Conservation (phyloP, 805 yeast species). For the Myxozyma neotropica region DNA sequence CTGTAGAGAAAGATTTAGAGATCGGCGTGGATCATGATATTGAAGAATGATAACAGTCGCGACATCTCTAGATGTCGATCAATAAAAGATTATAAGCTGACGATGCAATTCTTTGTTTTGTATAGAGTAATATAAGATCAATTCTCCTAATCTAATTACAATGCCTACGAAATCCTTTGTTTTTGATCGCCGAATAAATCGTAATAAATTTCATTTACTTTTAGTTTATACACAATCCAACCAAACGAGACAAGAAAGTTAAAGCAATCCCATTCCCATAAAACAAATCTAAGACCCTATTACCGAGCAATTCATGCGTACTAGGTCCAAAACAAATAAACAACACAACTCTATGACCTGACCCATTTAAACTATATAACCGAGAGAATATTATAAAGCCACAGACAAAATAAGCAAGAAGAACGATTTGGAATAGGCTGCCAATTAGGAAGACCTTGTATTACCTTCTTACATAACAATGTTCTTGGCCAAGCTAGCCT, state of each 20-base stretch:
- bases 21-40: neutral
- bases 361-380: neutral
- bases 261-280: conserved; percentile 8
- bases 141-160: too few relatives aligned
- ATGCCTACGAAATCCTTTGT: too few relatives aligned
- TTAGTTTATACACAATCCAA: neutral
- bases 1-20: too few relatives aligned
- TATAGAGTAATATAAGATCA: neutral
- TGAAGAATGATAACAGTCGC: too few relatives aligned
- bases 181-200: neutral
- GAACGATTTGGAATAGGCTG: neutral
- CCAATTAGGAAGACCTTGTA: neutral
- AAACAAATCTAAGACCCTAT: conserved; percentile 3
- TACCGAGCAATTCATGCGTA: neutral
- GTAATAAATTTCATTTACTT: neutral
- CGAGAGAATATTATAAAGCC: neutral
- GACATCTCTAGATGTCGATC: too few relatives aligned
- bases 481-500: conserved; percentile 89
- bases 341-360: neutral
- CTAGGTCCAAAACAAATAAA: neutral
- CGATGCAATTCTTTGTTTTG: too few relatives aligned
- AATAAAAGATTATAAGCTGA: too few relatives aligned
- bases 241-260: neutral
- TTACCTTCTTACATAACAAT: conserved; percentile 55
- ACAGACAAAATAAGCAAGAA: neutral